phyloP scores from a whole-genome alignment of 163 green algal species.

The Chloromonas sp. region DNA sequence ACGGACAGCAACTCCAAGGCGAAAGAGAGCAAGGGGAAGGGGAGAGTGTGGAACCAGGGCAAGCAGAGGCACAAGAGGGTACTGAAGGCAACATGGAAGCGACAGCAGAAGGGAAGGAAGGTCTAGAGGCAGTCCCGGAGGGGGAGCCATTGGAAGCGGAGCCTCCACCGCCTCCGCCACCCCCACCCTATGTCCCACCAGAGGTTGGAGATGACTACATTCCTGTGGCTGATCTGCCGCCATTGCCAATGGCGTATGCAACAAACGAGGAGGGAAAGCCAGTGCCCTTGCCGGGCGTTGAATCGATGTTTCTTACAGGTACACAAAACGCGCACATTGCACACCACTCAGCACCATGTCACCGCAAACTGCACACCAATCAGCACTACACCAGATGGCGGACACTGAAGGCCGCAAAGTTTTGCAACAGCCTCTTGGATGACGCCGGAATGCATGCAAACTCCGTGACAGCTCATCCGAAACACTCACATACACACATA shows the following conservation, averaged over 20 bases:
- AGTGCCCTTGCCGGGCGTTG: conserved; percentile 39
- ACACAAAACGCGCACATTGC: neutral
- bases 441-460: no score
- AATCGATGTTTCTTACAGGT: conserved; percentile 62
- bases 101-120: conserved; percentile 1
- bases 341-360: no score
- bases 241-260: conserved; percentile 36
- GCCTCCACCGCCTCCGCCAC: conserved; percentile 5
- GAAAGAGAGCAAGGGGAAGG: neutral
- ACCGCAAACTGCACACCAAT: no score
- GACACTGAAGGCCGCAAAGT: no score
- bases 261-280: conserved; percentile 47
- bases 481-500: no score
- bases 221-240: conserved; percentile 30
- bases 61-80: neutral
- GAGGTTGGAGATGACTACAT: conserved; percentile 30
- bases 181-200: conserved; percentile 18
- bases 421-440: no score
- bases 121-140: neutral
- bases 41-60: neutral
- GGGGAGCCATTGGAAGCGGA: neutral
- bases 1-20: no score
- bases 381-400: no score
- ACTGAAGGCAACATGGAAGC: neutral
- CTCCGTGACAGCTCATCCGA: no score